Percentiles rank a stretch among this genome's conserved stretches.
phyloP scores from a whole-genome alignment of 768 basidiomycete genomes.

The Hygrocybe coccinea region DNA sequence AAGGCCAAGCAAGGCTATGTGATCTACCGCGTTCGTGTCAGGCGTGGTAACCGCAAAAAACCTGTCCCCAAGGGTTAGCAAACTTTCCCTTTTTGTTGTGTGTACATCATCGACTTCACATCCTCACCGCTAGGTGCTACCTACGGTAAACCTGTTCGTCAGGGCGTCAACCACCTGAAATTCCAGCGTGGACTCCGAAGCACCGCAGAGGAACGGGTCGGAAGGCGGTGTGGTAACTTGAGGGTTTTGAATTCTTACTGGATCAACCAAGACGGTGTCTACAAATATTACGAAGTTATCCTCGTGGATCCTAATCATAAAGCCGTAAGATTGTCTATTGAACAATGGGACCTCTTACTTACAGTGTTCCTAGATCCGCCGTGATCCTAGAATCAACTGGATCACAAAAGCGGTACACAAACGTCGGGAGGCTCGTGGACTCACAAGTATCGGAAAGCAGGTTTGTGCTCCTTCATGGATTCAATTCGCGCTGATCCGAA shows the following conservation, averaged over 20 bases:
- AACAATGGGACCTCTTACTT: conserved; percentile 2
- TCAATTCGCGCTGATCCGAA: neutral
- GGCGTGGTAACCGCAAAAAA: conserved; percentile 99
- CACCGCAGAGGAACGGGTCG: conserved; percentile 97
- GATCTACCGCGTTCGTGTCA: conserved; percentile 94
- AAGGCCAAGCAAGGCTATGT: conserved; percentile 99
- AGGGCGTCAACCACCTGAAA: conserved; percentile 99
- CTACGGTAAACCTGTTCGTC: conserved; percentile 97
- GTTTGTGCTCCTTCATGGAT: conserved; percentile 36
- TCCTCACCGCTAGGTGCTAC: conserved; percentile 68
- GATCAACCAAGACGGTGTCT: conserved; percentile 98
- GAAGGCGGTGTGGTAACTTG: conserved; percentile 91
- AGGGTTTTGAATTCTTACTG: conserved; percentile 98
- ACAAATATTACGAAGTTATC: conserved; percentile 99
- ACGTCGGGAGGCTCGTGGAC: conserved; percentile 94
- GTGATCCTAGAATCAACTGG: conserved; percentile 98
- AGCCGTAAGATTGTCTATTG: conserved; percentile 55
- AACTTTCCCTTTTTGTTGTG: neutral
- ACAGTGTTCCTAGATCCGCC: conserved; percentile 63
- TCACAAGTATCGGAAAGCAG: conserved; percentile 94
- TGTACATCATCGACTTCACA: neutral
- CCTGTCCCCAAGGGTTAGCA: conserved; percentile 88
- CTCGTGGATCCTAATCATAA: conserved; percentile 94
- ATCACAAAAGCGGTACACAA: conserved; percentile 98
- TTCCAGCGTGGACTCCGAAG: conserved; percentile 90